Evolutionary conservation across 2,329 filamentous ascomycete species (phyloP), one percentile per base, ranked within the genome.

Genomic region (Cladophialophora bantiana): DNA sequence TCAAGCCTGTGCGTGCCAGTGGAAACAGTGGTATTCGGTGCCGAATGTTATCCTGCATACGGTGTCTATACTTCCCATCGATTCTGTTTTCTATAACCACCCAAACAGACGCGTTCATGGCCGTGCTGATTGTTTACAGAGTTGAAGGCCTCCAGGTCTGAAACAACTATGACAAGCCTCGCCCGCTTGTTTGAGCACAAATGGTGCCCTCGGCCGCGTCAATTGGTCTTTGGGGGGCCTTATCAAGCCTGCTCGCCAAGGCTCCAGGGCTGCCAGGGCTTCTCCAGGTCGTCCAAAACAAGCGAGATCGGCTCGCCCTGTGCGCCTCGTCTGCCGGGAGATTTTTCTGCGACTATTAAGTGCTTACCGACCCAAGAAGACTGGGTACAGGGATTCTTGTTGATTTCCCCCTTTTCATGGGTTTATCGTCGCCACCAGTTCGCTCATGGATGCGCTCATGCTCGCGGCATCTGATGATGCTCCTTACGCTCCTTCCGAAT

Each of bases 271-370:
- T 2, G 38, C 38, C 38, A 40, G 15, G 40, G 40, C 38, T 38
- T 42, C 9, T 59, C 35, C 56, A 15, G 42, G 42, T 42, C 26
- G 40, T 48, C 38, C 6, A 35, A 3, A 48, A 50, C 32, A 50
- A 40, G 57, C 42, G 40, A 55, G 52, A 55, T 55, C 52, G 52
- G 52, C 52, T 50, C 13, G 57, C 57, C 57, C 50, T 59, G 57
- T 50, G 57, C 32, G 18, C 34, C 42, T 34, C 12, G 40, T 42
- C 34, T 20, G 42, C 9, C 32, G 40, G 57, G 57, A 59, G 57
- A 59, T 50, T 50, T 59, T 40, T 59, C 13, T 18, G 42, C 57
- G 18, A 50, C 9, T n/a, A n/a, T n/a, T 50, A 4, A 9, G 26
- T 2, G 3, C 26, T 3, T 26, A 26, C 26, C 26, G 18, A 26